Evolutionary conservation across 768 basidiomycete species (phyloP).

Genomic region (Xerocomellus dryophilus): DNA sequence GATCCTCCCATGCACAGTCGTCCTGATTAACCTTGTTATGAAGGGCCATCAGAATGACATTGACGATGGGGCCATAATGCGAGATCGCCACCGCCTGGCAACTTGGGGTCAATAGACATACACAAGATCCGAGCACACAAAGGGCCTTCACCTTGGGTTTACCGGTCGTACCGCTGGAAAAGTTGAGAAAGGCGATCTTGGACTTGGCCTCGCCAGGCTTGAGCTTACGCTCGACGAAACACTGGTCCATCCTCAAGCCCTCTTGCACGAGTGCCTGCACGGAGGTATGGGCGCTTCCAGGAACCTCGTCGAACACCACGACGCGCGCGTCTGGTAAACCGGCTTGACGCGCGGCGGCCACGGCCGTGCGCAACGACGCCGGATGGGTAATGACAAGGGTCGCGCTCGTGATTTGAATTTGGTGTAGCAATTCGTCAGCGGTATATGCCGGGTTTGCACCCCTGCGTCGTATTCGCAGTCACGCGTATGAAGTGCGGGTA

Average conservation of each 20-base stretch:
- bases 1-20: constrained; percentile 35
- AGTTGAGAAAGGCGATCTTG: constrained; percentile 63
- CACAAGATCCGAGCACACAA: neutral
- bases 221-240: constrained; percentile 47
- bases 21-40: constrained; percentile 46
- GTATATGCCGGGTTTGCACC: constrained; percentile 38
- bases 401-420: constrained; percentile 28
- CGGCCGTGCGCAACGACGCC: constrained; percentile 24
- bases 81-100: constrained; percentile 62
- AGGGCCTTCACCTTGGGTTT: constrained; percentile 28
- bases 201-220: constrained; percentile 56
- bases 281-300: constrained; percentile 22
- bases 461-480: constrained; percentile 11
- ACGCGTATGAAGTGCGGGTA: neutral
- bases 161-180: constrained; percentile 78
- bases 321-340: constrained; percentile 33
- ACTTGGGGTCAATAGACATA: neutral
- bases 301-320: constrained; percentile 23
- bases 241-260: constrained; percentile 32
- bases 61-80: constrained; percentile 63
- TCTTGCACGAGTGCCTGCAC: constrained; percentile 51
- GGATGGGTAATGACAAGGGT: constrained; percentile 33
- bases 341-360: constrained; percentile 29
- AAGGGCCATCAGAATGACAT: constrained; percentile 56
- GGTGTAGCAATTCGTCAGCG: constrained; percentile 30